Percentiles rank a stretch among this genome's conserved stretches.
Evolutionary conservation across 768 basidiomycete genomes (phyloP).

Genomic region (Artomyces pyxidatus): DNA sequence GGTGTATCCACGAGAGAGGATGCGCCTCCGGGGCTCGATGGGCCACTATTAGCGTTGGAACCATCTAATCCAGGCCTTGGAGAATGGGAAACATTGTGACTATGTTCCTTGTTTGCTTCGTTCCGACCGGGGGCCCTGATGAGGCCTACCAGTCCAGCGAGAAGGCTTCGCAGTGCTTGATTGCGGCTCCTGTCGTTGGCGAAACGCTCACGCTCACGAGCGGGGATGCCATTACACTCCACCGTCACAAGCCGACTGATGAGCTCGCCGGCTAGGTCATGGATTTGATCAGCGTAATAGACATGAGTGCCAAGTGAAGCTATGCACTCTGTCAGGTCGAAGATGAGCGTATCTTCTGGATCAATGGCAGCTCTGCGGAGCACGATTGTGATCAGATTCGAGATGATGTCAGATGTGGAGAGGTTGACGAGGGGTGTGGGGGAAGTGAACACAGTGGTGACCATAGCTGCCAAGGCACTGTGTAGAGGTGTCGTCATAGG

Average conservation of each 20-base stretch:
- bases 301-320: slow-evolving; percentile 83
- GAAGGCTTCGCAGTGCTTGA: slow-evolving; percentile 60
- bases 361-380: slow-evolving; percentile 60
- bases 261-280: slow-evolving; percentile 82
- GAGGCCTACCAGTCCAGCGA: slow-evolving; percentile 64
- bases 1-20: neutral
- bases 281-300: slow-evolving; percentile 94
- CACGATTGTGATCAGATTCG: slow-evolving; percentile 67
- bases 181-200: slow-evolving; percentile 39
- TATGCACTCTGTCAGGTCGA: slow-evolving; percentile 65
- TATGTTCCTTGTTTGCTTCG: slow-evolving; percentile 26
- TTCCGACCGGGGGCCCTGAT: slow-evolving; percentile 53
- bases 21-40: neutral
- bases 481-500: slow-evolving; percentile 42
- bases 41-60: neutral
- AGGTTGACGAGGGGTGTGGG: slow-evolving; percentile 80
- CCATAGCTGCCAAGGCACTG: slow-evolving; percentile 63
- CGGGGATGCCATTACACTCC: slow-evolving; percentile 53
- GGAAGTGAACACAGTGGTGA: slow-evolving; percentile 76
- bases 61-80: slow-evolving; percentile 10
- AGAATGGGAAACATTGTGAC: slow-evolving; percentile 14
- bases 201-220: slow-evolving; percentile 30
- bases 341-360: slow-evolving; percentile 56
- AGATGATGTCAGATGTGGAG: slow-evolving; percentile 83
- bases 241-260: slow-evolving; percentile 65